Percentiles rank a stretch among this genome's conserved stretches.
Conservation (phyloP, 1,284 basidiomycete genomes). For the Boletus smithii region DNA sequence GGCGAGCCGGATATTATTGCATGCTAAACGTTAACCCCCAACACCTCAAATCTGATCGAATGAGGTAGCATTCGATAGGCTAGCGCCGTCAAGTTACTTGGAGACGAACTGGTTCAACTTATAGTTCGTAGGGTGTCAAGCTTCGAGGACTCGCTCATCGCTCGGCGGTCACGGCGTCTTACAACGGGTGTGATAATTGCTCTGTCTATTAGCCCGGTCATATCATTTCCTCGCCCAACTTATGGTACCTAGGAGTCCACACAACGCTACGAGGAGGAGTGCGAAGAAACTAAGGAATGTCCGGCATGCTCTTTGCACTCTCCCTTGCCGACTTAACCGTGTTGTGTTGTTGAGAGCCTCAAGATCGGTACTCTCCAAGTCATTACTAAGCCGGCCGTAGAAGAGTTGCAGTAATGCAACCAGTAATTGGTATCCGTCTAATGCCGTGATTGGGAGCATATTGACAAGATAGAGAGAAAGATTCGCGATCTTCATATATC, state of each 20-base stretch:
- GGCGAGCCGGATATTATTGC: too few species aligned
- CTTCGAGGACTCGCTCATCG: too few species aligned
- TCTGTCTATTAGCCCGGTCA: not conserved
- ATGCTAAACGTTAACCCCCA: too few species aligned
- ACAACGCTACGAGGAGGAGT: slow-evolving; percentile 24
- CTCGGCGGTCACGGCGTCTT: too few species aligned
- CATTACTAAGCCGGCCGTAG: not conserved
- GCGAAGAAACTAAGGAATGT: slow-evolving; percentile 21
- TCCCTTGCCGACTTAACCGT: slow-evolving; percentile 9
- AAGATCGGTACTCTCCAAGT: slow-evolving; percentile 16
- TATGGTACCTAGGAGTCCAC: slow-evolving; percentile 22
- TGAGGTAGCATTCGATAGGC: too few species aligned
- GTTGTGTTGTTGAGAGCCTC: slow-evolving; percentile 15
- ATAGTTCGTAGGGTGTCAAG: too few species aligned
- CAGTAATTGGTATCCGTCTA: slow-evolving; percentile 62
- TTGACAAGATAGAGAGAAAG: slow-evolving; percentile 73
- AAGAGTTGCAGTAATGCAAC: slow-evolving; percentile 37
- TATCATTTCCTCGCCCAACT: slow-evolving; percentile 21
- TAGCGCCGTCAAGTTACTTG: too few species aligned
- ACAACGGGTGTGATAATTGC: too few species aligned
- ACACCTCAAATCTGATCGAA: too few species aligned
- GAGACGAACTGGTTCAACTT: too few species aligned
- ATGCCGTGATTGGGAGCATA: slow-evolving; percentile 57
- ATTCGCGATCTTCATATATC: slow-evolving; percentile 60
- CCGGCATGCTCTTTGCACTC: slow-evolving; percentile 18